Evolutionary conservation across 495 filamentous ascomycete species (phyloP).

Genomic region (Penicillium chermesinum): DNA sequence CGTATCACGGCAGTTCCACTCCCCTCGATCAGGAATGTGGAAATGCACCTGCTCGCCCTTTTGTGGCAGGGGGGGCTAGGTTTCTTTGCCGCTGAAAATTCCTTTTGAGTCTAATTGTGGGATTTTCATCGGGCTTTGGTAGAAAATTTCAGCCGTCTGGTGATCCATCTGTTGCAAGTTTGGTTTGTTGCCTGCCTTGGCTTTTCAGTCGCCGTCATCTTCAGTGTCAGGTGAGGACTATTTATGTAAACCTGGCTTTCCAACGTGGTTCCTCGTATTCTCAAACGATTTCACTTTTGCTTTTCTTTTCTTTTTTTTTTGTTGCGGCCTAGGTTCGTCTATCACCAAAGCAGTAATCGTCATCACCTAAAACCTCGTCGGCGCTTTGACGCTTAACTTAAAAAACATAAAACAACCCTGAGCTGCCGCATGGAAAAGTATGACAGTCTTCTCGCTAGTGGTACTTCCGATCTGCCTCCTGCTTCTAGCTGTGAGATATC

Average conservation of each 20-base stretch:
- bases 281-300: not conserved
- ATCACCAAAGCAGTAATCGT: slow-evolving; percentile 2
- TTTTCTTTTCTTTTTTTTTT: slow-evolving; percentile 8
- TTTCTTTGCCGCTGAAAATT: not conserved
- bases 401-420: not conserved
- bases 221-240: slow-evolving; percentile 2
- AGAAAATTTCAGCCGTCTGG: slow-evolving; percentile 3
- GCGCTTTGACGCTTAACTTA: not conserved
- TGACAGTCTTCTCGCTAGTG: slow-evolving; percentile 35
- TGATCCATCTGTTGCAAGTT: slow-evolving; percentile 14
- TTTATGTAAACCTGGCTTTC: slow-evolving; percentile 5
- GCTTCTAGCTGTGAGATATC: slow-evolving; percentile 40
- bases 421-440: slow-evolving; percentile 21
- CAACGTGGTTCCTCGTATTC: not conserved
- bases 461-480: slow-evolving; percentile 33
- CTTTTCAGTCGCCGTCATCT: not conserved
- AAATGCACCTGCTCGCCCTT: slow-evolving; percentile 17
- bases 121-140: not conserved
- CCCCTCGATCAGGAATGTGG: slow-evolving; percentile 22
- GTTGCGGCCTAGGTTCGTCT: slow-evolving; percentile 1
- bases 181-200: slow-evolving; percentile 11
- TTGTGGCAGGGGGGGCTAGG: slow-evolving; percentile 11
- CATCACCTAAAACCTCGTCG: not conserved
- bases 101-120: not conserved
- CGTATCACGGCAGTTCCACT: slow-evolving; percentile 25